These are phyloP conservation scores for Lathyrus tuberosus DNA, from an alignment of 306 rosid genomes.

Conservation along the genomic window DNA sequence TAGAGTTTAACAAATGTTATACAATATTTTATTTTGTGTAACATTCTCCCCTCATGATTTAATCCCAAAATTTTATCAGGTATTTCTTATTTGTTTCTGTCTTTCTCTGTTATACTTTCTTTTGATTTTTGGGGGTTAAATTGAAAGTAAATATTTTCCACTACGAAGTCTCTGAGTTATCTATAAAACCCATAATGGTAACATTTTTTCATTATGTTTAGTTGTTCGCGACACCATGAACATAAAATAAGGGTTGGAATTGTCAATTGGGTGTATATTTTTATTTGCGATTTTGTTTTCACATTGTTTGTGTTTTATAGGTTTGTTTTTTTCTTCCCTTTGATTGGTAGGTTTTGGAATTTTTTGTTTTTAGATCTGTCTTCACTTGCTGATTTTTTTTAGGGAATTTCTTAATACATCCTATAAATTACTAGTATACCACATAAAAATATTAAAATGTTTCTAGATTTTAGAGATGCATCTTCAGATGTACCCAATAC, in stretches of 20 bases:
- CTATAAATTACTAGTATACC: no score
- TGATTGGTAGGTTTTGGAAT: slow-evolving; percentile 46
- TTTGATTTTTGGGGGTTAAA: not conserved
- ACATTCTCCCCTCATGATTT: slow-evolving; percentile 43
- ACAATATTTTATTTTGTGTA: slow-evolving; percentile 48
- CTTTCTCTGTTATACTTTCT: not conserved
- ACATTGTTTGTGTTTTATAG: slow-evolving; percentile 39
- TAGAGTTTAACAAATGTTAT: slow-evolving; percentile 44
- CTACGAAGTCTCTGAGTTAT: not conserved
- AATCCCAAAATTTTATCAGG: slow-evolving; percentile 26
- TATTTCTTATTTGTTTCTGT: not conserved
- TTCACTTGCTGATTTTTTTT: no score
- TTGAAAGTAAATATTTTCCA: slow-evolving; percentile 20
- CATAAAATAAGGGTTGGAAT: slow-evolving; percentile 49
- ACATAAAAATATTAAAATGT: no score
- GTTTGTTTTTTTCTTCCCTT: slow-evolving; percentile 46
- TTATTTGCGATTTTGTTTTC: slow-evolving; percentile 38
- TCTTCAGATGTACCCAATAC: no score
- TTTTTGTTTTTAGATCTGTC: slow-evolving; percentile 45
- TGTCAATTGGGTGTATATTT: slow-evolving; percentile 48
- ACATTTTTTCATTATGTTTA: not conserved
- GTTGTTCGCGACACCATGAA: slow-evolving; percentile 15
- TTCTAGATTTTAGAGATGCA: no score
- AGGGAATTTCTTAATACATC: no score
- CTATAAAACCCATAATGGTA: not conserved